Base-by-base conservation (phyloP, 441 rosid species). In the Jatropha podagrica region DNA sequence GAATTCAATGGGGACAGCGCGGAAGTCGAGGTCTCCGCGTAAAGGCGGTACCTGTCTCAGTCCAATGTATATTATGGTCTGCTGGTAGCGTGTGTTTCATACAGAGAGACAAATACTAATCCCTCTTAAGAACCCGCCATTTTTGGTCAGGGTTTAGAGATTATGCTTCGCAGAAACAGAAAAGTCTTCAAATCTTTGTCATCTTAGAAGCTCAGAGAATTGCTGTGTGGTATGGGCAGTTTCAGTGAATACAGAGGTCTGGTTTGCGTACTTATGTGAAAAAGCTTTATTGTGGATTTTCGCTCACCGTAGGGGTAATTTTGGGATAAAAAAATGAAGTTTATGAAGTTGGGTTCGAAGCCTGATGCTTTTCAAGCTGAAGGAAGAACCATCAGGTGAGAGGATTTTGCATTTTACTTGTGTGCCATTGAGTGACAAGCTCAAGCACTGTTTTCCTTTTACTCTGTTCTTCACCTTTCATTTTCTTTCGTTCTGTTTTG, bases 291-390 rank as follows among this genome's bases (percentile, higher is more conserved):
- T 76, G 69, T 73, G 75, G 69, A 72, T 72, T 70, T 32, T 26
- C 0, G 64, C 51, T 46, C 14, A 48, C 74, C 52, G 3, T 51
- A 18, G 77, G 84, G 76, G 49, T 72, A 70, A 65, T 77, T 85
- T 78, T 51, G 79, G 75, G 41, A 54, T 26, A 17, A 14, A 23
- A 66, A 81, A 62, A 95, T 95, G 99, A 95, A 93, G 98, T 91
- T 88, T 79, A 93, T 95, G 99, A 95, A 95, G 90, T 78, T 95
- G 80, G 99, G 99, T 51, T 92, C 91, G 62, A 95, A 92, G 89
- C 98, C 98, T 81, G 99, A 95, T 87, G 81, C 89, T 23, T 90
- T 95, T 78, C 92, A 86, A 78, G 85, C 93, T 80, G 94, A 92
- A 69, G 99, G 91, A 59, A 89, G 89, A 85, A 81, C 82, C 75